These are phyloP conservation scores for Yarrowia deformans DNA, from an alignment of 805 yeast genomes.

Conservation along the genomic window DNA sequence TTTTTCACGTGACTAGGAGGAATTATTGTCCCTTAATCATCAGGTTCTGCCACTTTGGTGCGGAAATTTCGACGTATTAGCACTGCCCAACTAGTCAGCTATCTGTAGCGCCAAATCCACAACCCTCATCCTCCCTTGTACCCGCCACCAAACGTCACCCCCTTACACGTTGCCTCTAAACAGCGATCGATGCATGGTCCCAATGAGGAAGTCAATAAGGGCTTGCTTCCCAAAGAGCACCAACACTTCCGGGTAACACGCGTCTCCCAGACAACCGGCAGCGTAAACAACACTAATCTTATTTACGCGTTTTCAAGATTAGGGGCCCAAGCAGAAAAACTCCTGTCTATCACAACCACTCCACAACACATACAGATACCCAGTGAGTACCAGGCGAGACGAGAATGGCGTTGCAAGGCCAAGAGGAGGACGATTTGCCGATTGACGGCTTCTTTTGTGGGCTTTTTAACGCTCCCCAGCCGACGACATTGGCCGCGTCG, in stretches of 20 bases:
- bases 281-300: slow-evolving; percentile 39
- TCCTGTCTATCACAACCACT: slow-evolving; percentile 39
- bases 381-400: slow-evolving; percentile 32
- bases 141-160: not conserved
- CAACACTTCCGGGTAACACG: slow-evolving; percentile 32
- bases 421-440: not conserved
- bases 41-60: too few relatives aligned
- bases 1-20: not conserved
- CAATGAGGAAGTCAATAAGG: not conserved
- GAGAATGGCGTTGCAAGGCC: not conserved
- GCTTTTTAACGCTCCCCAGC: not conserved
- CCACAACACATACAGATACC: slow-evolving; percentile 39
- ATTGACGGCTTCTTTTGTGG: not conserved
- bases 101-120: not conserved
- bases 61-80: too few relatives aligned
- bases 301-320: slow-evolving; percentile 39
- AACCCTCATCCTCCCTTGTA: not conserved
- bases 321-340: slow-evolving; percentile 36
- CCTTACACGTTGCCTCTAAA: slow-evolving; percentile 37
- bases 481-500: not conserved
- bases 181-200: slow-evolving; percentile 8
- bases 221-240: slow-evolving; percentile 2
- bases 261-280: slow-evolving; percentile 40
- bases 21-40: too few relatives aligned
- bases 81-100: too few relatives aligned